Conservation (phyloP, 306 rosid species). For the Vigna radiata region DNA sequence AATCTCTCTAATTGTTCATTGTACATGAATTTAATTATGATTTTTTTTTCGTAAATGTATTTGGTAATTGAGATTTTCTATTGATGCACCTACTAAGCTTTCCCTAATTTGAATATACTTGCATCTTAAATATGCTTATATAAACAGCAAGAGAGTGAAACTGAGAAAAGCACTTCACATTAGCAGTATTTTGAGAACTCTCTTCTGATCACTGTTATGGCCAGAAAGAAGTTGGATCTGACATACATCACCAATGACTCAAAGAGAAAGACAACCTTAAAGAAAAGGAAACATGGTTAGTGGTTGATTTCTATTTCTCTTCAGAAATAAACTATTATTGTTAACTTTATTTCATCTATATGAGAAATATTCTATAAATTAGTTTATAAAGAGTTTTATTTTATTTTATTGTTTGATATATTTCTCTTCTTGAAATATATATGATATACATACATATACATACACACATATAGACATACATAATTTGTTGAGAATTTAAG, state of each 20-base stretch:
- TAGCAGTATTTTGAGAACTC: background rate
- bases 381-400: too few species aligned
- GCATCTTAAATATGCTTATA: background rate
- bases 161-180: conserved; percentile 2
- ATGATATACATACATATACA: too few species aligned
- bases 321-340: too few species aligned
- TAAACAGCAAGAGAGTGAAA: background rate
- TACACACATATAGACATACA: too few species aligned
- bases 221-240: conserved; percentile 42
- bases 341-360: too few species aligned
- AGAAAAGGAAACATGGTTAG: conserved; percentile 39
- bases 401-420: too few species aligned
- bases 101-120: background rate
- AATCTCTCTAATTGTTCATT: background rate
- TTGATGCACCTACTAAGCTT: background rate
- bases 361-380: too few species aligned
- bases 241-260: conserved; percentile 42
- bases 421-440: too few species aligned
- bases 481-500: too few species aligned
- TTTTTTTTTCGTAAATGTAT: too few species aligned
- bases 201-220: conserved; percentile 23
- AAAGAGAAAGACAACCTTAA: conserved; percentile 40
- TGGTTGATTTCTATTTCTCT: background rate
- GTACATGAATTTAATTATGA: background rate
- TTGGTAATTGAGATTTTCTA: background rate